Conservation (phyloP, 345 rosid genomes). For the Arabidopsis arenosa region DNA sequence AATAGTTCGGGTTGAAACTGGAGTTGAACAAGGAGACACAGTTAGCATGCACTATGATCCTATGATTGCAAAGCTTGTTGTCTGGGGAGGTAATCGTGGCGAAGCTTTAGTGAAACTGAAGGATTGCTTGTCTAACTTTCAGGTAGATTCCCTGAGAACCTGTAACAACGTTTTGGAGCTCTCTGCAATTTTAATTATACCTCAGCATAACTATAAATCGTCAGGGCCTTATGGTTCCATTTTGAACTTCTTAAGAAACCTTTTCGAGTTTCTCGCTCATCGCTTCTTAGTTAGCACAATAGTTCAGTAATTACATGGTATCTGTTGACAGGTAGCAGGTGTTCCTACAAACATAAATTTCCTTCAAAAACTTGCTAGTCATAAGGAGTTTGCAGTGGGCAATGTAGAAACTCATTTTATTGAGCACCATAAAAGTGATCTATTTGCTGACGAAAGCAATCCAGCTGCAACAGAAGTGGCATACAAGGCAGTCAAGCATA, state of each 20-base stretch:
- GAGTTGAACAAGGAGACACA: slow-evolving; percentile 88
- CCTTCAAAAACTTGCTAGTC: slow-evolving; percentile 76
- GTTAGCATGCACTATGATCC: slow-evolving; percentile 99
- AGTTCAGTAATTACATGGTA: slow-evolving; percentile 25
- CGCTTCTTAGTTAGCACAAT: neutral
- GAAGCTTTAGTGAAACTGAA: slow-evolving; percentile 87
- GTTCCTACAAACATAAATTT: slow-evolving; percentile 91
- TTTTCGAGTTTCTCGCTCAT: neutral
- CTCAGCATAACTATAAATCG: neutral
- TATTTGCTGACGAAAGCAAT: slow-evolving; percentile 67
- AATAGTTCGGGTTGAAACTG: slow-evolving; percentile 91
- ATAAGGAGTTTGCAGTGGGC: slow-evolving; percentile 75
- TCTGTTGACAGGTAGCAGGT: slow-evolving; percentile 81
- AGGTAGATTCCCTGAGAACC: slow-evolving; percentile 53
- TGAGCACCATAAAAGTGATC: slow-evolving; percentile 73
- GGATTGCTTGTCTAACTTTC: slow-evolving; percentile 86
- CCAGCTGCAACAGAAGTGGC: slow-evolving; percentile 55
- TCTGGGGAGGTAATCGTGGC: slow-evolving; percentile 79
- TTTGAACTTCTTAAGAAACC: slow-evolving; percentile 13
- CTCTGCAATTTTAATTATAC: neutral
- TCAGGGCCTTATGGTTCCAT: slow-evolving; percentile 27
- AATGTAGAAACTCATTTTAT: slow-evolving; percentile 95
- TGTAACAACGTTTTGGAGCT: slow-evolving; percentile 25
- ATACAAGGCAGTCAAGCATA: slow-evolving; percentile 52
- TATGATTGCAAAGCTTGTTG: slow-evolving; percentile 98